Evolutionary conservation across 345 rosid genomes (phyloP).

Genomic region (Salix dunnii): DNA sequence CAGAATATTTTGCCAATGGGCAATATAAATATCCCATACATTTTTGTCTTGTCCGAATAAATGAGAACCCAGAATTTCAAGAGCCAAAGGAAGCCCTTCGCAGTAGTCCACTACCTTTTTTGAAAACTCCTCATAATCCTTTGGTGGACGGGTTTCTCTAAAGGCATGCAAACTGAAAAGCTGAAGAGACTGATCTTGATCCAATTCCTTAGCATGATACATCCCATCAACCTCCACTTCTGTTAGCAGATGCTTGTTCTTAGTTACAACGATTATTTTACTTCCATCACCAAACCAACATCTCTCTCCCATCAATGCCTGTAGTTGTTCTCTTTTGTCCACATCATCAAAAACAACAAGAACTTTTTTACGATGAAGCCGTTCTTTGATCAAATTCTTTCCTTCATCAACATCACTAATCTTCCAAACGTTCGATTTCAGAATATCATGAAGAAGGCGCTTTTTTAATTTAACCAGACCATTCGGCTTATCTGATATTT

Average conservation of each 20-base stretch:
- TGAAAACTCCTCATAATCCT: not conserved
- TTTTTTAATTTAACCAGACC: not conserved
- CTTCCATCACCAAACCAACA: conserved; percentile 3
- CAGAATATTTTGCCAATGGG: too few relatives aligned
- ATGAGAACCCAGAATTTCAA: not conserved
- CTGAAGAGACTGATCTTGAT: not conserved
- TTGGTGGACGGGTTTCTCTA: not conserved
- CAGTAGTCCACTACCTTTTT: not conserved
- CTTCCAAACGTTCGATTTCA: not conserved
- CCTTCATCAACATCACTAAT: not conserved
- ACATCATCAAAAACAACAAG: conserved; percentile 8
- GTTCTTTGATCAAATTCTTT: conserved; percentile 1
- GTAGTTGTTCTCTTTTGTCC: not conserved
- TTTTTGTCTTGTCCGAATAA: not conserved
- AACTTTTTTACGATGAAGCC: not conserved
- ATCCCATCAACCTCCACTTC: not conserved
- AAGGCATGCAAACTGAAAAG: not conserved
- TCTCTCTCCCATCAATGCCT: not conserved
- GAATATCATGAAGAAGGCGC: not conserved
- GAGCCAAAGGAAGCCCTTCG: not conserved
- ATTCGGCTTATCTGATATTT: not conserved
- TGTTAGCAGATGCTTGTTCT: not conserved
- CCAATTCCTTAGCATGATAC: not conserved
- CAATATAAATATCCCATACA: not conserved
- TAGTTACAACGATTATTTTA: not conserved